Evolutionary conservation across 2,329 filamentous ascomycete species (phyloP).

Genomic region (Ceratocystis ficicola): DNA sequence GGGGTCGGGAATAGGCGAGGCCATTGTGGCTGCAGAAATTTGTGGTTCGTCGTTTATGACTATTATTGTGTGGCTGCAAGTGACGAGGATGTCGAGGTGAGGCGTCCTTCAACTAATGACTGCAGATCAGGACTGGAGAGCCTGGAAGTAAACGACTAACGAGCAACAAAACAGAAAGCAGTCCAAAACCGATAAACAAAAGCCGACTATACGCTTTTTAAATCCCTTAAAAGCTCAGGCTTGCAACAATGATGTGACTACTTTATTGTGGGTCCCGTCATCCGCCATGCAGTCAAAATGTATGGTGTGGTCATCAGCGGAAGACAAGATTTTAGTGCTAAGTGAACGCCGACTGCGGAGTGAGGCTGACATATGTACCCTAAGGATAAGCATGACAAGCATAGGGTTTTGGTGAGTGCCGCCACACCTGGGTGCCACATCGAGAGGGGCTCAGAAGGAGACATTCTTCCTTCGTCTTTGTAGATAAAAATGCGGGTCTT

Average conservation of each 20-base stretch:
- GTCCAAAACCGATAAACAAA: not conserved
- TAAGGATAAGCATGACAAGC: not conserved
- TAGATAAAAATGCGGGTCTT: constrained; percentile 11
- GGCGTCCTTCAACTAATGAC: not conserved
- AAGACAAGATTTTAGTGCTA: not conserved
- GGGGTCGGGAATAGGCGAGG: constrained; percentile 44
- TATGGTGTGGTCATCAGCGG: constrained; percentile 5
- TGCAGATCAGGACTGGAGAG: constrained; percentile 14
- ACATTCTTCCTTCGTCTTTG: not conserved
- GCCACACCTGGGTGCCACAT: constrained; percentile 10
- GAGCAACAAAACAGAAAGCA: not conserved
- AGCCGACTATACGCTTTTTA: not conserved
- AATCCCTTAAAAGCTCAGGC: not conserved
- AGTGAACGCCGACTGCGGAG: constrained; percentile 16
- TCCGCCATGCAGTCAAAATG: not conserved
- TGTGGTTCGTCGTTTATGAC: not conserved
- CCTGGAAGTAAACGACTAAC: not conserved
- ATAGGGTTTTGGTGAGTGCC: not conserved
- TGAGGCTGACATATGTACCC: not conserved
- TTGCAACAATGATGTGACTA: not conserved
- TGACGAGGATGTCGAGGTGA: not conserved
- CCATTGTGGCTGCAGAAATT: constrained; percentile 13
- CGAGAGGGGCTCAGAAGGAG: not conserved
- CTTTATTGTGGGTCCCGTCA: constrained; percentile 1
- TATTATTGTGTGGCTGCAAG: not conserved